phyloP scores from a whole-genome alignment of 2,329 filamentous ascomycete genomes.

The Fusarium nygamai region DNA sequence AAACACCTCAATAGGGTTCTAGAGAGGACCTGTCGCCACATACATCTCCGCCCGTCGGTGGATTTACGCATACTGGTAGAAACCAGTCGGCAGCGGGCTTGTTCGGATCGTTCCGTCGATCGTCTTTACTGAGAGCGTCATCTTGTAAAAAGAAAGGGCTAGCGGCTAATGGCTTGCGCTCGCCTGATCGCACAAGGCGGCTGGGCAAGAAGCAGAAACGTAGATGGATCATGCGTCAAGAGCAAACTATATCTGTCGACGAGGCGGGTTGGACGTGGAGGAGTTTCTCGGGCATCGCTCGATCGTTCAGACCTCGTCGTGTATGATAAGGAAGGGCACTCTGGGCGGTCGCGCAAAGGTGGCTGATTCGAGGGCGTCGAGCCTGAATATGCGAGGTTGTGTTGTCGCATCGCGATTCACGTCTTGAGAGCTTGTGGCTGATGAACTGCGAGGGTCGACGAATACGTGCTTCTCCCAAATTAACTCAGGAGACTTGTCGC shows the following conservation, averaged over 20 bases:
- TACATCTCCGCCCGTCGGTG: rapidly evolving
- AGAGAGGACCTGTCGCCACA: rapidly evolving
- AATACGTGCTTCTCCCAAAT: too few relatives aligned
- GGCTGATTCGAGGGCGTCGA: rapidly evolving
- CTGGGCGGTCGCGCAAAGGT: too few relatives aligned
- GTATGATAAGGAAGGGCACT: rapidly evolving
- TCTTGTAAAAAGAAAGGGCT: too few relatives aligned
- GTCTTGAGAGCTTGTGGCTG: background rate
- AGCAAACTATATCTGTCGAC: rapidly evolving
- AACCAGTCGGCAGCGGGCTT: background rate
- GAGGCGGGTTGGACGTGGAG: rapidly evolving
- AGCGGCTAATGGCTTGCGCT: background rate
- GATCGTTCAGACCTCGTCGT: rapidly evolving
- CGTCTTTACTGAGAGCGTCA: too few relatives aligned
- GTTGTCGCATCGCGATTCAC: background rate
- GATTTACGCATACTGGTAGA: rapidly evolving
- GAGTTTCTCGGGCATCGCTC: rapidly evolving
- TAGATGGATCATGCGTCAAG: too few relatives aligned
- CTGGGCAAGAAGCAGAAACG: background rate
- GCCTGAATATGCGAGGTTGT: rapidly evolving
- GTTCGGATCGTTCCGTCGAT: background rate
- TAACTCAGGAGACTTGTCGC: rapidly evolving
- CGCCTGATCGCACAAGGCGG: background rate
- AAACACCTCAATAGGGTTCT: rapidly evolving
- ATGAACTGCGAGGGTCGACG: background rate